Base-by-base conservation (phyloP, 345 rosid species). In the Citrus maxima region DNA sequence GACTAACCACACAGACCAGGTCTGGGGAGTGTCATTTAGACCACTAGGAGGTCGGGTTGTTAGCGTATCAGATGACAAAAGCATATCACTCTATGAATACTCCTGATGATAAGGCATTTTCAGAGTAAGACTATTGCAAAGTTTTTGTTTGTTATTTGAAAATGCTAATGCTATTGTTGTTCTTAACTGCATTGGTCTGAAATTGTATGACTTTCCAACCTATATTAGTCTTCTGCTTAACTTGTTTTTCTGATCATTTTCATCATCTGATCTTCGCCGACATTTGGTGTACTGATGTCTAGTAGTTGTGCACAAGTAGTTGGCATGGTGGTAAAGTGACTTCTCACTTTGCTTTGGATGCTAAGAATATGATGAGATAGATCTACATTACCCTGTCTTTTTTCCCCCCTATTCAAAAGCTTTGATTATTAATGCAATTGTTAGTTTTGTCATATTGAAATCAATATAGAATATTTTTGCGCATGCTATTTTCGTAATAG, bases 31-130 rank as follows among this genome's bases (percentile, higher is more conserved):
- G 68, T 85, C 98, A 3, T 96, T 94, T 87, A 89, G 91, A 51
- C 90, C 92, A 62, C 83, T 84, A 0, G 93, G 87, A 51, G 92
- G 93, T 55, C 88, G 93, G 21, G 93, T 94, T 32, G 98, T 93
- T 72, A 96, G 98, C 77, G 98, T 96, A 28, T 92, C 97, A 0
- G 99, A 96, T 77, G 99, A 93, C 89, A 94, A 96, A 84, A 93
- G 98, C 88, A 85, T 96, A 55, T 96, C 97, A 0, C 86, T 94
- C 21, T 94, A 94, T 73, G 97, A 89, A 82, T 94, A 88, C 81
- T 94, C 98, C 54, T 93, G 85, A 89, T 70, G 24, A 70, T 1
- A 27, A 24, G 58, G 42, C 69, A 65, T 62, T 16, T 27, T 30
- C 3, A 18, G 25, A 8, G 49, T 10, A 0, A 21, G 19, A 13